These are phyloP conservation scores for Citrus inodora DNA, from an alignment of 345 rosid species.

Conservation along the genomic window DNA sequence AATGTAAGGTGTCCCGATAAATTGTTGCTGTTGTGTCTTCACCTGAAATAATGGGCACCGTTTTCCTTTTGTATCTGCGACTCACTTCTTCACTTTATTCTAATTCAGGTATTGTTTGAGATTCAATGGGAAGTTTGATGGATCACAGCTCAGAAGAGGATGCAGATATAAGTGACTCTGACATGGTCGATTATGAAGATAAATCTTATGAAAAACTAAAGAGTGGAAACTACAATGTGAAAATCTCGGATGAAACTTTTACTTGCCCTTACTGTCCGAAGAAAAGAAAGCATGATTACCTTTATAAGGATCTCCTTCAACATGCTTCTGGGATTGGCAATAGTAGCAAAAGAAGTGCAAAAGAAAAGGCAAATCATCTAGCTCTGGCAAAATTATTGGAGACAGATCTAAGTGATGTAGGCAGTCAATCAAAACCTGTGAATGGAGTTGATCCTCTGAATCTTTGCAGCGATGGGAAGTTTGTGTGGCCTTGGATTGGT, in stretches of 20 bases:
- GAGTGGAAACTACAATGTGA: slow-evolving; percentile 61
- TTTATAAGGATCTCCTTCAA: slow-evolving; percentile 70
- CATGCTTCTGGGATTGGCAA: slow-evolving; percentile 96
- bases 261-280: slow-evolving; percentile 79
- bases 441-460: slow-evolving; percentile 23
- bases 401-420: slow-evolving; percentile 40
- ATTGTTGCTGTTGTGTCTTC: not conserved
- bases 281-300: slow-evolving; percentile 62
- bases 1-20: too few relatives aligned
- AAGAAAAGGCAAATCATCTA: slow-evolving; percentile 78
- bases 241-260: slow-evolving; percentile 50
- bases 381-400: slow-evolving; percentile 74
- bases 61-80: not conserved
- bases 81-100: not conserved
- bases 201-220: slow-evolving; percentile 62
- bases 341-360: slow-evolving; percentile 64
- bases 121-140: slow-evolving; percentile 5
- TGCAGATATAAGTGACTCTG: slow-evolving; percentile 47
- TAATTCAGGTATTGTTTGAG: not conserved
- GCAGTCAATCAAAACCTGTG: slow-evolving; percentile 30
- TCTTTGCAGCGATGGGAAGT: slow-evolving; percentile 55
- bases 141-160: slow-evolving; percentile 34
- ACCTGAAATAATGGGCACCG: not conserved
- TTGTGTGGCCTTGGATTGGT: slow-evolving; percentile 88
- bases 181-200: slow-evolving; percentile 44